Evolutionary conservation across 2,329 filamentous ascomycete species (phyloP).

Genomic region (Lachnellula hyalina): DNA sequence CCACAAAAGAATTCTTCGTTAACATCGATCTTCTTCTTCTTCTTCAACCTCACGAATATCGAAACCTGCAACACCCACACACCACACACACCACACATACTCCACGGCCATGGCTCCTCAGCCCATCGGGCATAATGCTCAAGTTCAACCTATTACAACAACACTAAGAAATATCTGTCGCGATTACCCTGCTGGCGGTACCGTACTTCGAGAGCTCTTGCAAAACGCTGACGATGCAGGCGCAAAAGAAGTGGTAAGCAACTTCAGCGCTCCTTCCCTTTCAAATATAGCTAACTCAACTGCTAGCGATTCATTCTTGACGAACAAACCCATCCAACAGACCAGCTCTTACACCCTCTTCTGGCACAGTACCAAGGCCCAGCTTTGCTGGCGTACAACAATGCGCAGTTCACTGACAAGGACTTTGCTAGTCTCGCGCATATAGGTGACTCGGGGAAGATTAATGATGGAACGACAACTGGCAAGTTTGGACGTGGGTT

Average conservation of each 20-base stretch:
- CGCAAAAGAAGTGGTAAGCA: constrained; percentile 63
- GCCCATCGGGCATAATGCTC: constrained; percentile 16
- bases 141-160: constrained; percentile 25
- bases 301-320: constrained; percentile 27
- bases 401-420: constrained; percentile 26
- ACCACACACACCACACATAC: not conserved
- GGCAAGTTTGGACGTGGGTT: constrained; percentile 35
- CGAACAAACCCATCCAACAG: constrained; percentile 20
- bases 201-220: constrained; percentile 79
- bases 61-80: not conserved
- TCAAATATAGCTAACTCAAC: not conserved
- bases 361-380: constrained; percentile 32
- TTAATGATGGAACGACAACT: constrained; percentile 28
- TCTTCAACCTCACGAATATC: not conserved
- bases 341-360: constrained; percentile 23
- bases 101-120: constrained; percentile 10
- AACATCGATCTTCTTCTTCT: too few relatives aligned
- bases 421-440: constrained; percentile 30
- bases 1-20: not conserved
- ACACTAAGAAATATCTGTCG: constrained; percentile 30
- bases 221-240: constrained; percentile 96
- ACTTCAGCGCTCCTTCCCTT: not conserved
- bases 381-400: constrained; percentile 32
- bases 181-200: constrained; percentile 74
- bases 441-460: constrained; percentile 31